Conservation (phyloP, 176 grass and related monocot genomes). For the Paspalum notatum region DNA sequence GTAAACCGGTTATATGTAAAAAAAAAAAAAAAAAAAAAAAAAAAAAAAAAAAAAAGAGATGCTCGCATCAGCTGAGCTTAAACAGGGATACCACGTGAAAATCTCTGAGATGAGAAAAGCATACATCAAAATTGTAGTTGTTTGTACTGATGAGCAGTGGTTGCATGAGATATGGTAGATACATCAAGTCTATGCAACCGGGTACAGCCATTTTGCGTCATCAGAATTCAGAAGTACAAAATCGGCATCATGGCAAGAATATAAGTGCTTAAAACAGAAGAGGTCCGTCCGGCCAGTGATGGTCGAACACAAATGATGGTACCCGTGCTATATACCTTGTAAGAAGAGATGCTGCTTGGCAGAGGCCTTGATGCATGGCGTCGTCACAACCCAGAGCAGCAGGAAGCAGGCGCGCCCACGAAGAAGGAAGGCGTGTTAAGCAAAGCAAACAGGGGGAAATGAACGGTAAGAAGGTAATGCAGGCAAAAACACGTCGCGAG, state of each 20-base stretch:
- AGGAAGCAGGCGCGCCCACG: neutral
- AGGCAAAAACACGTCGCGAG: neutral
- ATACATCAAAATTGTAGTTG: neutral
- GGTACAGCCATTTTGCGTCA: neutral
- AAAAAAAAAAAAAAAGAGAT: too few species aligned
- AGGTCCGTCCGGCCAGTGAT: neutral
- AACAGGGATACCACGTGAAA: too few species aligned
- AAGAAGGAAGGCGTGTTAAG: constrained; percentile 23
- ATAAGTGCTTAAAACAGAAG: neutral
- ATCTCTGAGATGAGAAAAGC: neutral
- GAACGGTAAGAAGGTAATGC: neutral
- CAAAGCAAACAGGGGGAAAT: neutral
- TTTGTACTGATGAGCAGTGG: too few species aligned
- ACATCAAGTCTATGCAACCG: too few species aligned
- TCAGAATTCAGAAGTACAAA: neutral
- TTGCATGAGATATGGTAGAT: too few species aligned
- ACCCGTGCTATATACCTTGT: constrained; percentile 57
- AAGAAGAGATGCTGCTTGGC: constrained; percentile 88
- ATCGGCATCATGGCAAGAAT: neutral
- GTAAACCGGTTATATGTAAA: too few species aligned
- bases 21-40: too few species aligned
- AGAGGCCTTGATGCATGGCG: constrained; percentile 50
- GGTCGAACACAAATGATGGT: neutral
- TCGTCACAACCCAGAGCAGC: constrained; percentile 26
- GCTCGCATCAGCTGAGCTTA: too few species aligned